Conservation (phyloP, 2,329 filamentous ascomycete species). For the Scedosporium boydii region DNA sequence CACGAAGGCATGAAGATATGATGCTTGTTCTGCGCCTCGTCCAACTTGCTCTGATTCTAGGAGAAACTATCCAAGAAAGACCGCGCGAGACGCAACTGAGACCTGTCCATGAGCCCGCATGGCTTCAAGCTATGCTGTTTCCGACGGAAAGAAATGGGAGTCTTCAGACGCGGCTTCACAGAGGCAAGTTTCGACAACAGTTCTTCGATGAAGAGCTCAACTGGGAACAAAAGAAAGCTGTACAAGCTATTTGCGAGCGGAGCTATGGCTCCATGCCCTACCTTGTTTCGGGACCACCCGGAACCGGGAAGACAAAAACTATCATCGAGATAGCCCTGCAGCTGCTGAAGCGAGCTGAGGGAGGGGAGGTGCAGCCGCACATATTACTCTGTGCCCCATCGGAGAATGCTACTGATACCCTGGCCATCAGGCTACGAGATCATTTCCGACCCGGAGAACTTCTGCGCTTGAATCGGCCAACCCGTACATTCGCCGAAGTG, state of each 20-base stretch:
- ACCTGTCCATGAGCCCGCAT: not conserved
- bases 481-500: slow-evolving; percentile 3
- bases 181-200: not conserved
- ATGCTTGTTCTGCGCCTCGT: not conserved
- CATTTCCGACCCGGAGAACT: not conserved
- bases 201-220: slow-evolving; percentile 3
- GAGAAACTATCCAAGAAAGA: not conserved
- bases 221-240: slow-evolving; percentile 5
- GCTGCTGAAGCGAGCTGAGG: not conserved
- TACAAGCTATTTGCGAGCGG: slow-evolving; percentile 2
- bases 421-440: slow-evolving; percentile 1
- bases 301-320: slow-evolving; percentile 5
- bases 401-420: slow-evolving; percentile 3
- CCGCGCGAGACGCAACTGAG: not conserved
- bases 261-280: slow-evolving; percentile 4
- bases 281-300: slow-evolving; percentile 3
- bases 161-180: not conserved
- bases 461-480: slow-evolving; percentile 1
- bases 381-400: slow-evolving; percentile 4
- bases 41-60: not conserved
- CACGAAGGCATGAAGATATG: not conserved
- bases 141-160: not conserved
- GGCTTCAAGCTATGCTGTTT: slow-evolving; percentile 3
- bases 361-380: not conserved
- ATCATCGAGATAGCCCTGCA: slow-evolving; percentile 4